Conservation (phyloP, 306 rosid genomes). For the Begonia loranthoides region DNA sequence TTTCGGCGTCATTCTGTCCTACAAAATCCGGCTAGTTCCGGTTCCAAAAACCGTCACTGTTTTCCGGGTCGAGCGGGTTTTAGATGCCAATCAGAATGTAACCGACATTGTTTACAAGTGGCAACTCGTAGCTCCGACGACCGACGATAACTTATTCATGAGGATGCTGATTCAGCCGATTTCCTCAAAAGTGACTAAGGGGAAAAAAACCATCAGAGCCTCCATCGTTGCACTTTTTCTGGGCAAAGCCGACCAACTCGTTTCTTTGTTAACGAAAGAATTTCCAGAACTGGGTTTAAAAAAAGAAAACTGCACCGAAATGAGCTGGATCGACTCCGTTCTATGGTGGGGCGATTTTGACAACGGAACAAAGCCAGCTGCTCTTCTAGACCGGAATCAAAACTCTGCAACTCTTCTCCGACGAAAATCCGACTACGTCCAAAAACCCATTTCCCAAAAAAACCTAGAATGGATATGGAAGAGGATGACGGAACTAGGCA, state of each 20-base stretch:
- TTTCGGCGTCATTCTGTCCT: slow-evolving; percentile 17
- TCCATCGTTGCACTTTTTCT: no score
- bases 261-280: slow-evolving; percentile 7
- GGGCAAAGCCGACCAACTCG: no score
- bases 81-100: slow-evolving; percentile 16
- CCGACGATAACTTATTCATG: slow-evolving; percentile 10
- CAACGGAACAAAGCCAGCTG: no score
- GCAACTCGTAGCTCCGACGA: slow-evolving; percentile 8
- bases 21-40: slow-evolving; percentile 11
- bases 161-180: neutral
- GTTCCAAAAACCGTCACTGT: slow-evolving; percentile 14
- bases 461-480: slow-evolving; percentile 16
- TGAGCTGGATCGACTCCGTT: slow-evolving; percentile 10
- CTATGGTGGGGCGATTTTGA: no score
- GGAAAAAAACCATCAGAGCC: slow-evolving; percentile 1
- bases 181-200: neutral
- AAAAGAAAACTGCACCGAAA: slow-evolving; percentile 12
- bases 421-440: neutral
- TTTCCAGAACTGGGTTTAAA: slow-evolving; percentile 14
- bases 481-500: slow-evolving; percentile 7
- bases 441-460: slow-evolving; percentile 10
- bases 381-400: no score
- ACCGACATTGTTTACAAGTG: slow-evolving; percentile 2
- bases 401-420: no score
- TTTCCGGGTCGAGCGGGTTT: slow-evolving; percentile 4